Percentiles rank a stretch among this genome's conserved stretches.
phyloP scores from a whole-genome alignment of 495 filamentous ascomycete genomes.

The Penicilliopsis zonata region DNA sequence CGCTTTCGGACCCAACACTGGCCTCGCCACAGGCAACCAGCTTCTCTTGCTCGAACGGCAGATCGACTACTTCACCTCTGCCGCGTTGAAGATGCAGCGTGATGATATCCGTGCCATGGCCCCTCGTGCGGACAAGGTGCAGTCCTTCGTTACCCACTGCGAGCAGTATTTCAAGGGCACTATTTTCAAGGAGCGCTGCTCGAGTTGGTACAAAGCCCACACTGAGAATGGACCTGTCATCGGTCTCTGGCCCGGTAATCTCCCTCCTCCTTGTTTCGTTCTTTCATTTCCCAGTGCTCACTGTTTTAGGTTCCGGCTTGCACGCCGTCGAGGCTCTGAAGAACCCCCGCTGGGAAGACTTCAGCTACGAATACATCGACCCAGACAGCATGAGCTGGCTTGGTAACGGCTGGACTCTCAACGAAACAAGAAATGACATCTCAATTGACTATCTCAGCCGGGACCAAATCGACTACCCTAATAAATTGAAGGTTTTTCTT shows the following conservation, averaged over 20 bases:
- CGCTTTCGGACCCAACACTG: conserved; percentile 33
- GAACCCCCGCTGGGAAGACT: conserved; percentile 31
- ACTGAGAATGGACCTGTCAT: conserved; percentile 21
- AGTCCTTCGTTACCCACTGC: conserved; percentile 32
- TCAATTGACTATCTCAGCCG: conserved; percentile 28
- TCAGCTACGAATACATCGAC: conserved; percentile 25
- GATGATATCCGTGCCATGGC: conserved; percentile 33
- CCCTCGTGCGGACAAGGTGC: conserved; percentile 27
- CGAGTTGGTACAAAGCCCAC: conserved; percentile 43
- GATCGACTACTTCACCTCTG: conserved; percentile 39
- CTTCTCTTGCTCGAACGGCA: conserved; percentile 33
- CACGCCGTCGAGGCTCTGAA: conserved; percentile 24
- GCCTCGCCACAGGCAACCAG: conserved; percentile 34
- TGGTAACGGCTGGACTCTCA: conserved; percentile 30
- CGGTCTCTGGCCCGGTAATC: conserved; percentile 31
- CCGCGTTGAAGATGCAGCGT: conserved; percentile 36
- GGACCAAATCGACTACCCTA: conserved; percentile 26
- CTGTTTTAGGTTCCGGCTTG: conserved; percentile 23
- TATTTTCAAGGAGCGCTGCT: conserved; percentile 35
- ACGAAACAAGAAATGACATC: conserved; percentile 22
- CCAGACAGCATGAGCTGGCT: conserved; percentile 26
- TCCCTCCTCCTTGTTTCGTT: not conserved
- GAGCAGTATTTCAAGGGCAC: conserved; percentile 35
- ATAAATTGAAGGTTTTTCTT: conserved; percentile 1
- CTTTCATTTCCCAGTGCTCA: not conserved